Percentiles rank a stretch among this genome's conserved stretches.
Conservation (phyloP, 306 rosid genomes). For the Inga leiocalycina region DNA sequence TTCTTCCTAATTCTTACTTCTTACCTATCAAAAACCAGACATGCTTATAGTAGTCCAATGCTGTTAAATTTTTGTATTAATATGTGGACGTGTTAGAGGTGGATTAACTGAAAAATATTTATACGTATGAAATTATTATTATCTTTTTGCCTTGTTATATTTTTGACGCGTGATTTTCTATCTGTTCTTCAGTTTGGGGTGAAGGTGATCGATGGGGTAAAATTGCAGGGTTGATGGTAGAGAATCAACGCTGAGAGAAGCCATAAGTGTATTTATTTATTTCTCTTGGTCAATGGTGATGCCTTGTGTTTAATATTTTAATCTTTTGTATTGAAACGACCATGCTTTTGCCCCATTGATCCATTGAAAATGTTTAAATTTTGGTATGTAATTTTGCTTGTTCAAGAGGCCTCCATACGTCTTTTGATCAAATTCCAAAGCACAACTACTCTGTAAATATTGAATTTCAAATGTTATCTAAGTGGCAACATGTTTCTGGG, state of each 20-base stretch:
- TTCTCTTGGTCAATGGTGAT: neutral
- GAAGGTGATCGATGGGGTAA: constrained; percentile 76
- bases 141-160: neutral
- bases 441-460: neutral
- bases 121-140: neutral
- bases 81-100: neutral
- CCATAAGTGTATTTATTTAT: neutral
- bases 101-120: neutral
- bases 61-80: neutral
- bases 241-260: constrained; percentile 41
- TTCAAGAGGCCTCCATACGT: neutral
- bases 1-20: no score
- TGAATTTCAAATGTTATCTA: neutral
- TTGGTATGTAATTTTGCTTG: constrained; percentile 9
- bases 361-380: neutral
- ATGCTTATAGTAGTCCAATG: neutral
- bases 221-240: constrained; percentile 50
- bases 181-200: constrained; percentile 71
- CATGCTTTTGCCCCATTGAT: neutral
- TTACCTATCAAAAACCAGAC: neutral
- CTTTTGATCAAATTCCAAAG: neutral
- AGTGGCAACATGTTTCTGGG: neutral
- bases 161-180: constrained; percentile 19
- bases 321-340: neutral
- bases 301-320: neutral